Conservation (phyloP, 345 rosid genomes). For the Firmiana major region DNA sequence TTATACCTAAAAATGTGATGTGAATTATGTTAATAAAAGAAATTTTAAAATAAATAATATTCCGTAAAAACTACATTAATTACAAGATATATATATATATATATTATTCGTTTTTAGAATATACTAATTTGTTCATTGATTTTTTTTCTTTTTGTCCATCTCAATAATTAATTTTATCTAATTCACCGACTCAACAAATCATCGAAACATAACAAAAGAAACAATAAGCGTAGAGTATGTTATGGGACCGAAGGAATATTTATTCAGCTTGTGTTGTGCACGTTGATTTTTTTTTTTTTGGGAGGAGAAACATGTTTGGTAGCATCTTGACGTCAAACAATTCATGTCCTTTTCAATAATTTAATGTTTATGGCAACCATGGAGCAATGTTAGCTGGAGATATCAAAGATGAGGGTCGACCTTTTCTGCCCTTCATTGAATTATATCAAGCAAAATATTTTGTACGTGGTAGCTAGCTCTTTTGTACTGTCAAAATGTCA, state of each 20-base stretch:
- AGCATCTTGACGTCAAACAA: neutral
- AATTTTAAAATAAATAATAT: no score
- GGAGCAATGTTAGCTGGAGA: neutral
- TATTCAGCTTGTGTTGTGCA: neutral
- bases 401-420: neutral
- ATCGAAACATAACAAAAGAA: neutral
- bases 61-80: no score
- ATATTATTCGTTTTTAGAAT: no score
- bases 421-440: neutral
- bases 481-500: neutral
- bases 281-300: neutral
- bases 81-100: no score
- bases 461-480: neutral
- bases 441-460: neutral
- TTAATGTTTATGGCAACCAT: neutral
- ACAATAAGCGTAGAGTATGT: neutral
- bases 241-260: neutral
- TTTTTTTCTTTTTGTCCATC: neutral
- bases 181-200: neutral
- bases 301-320: neutral
- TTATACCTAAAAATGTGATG: no score
- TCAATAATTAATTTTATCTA: neutral
- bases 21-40: no score
- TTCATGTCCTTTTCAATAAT: neutral
- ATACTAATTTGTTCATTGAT: no score